These are phyloP conservation scores for Ceriops decandra DNA, from an alignment of 345 rosid genomes.

Conservation along the genomic window DNA sequence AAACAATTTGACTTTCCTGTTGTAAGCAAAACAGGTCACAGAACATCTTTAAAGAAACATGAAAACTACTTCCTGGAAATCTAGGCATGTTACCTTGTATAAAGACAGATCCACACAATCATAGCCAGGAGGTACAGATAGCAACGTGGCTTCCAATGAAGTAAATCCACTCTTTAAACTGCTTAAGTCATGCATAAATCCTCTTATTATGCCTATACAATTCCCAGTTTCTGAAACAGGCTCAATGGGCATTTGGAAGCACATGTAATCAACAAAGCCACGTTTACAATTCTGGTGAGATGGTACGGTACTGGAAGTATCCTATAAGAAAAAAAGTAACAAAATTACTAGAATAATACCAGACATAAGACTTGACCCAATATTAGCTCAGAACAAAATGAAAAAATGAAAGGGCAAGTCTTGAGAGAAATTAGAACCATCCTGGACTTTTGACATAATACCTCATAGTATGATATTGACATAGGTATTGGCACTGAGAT, in stretches of 20 bases:
- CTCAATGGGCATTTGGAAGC: constrained; percentile 61
- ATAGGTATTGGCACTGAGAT: constrained; percentile 41
- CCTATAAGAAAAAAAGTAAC: constrained; percentile 24
- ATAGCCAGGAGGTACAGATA: constrained; percentile 60
- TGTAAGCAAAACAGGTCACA: constrained; percentile 15
- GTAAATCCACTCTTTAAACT: constrained; percentile 33
- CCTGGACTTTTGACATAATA: constrained; percentile 12
- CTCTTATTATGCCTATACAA: constrained; percentile 58
- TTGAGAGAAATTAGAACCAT: neutral
- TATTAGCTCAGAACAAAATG: neutral
- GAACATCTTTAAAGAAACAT: neutral
- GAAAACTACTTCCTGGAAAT: constrained; percentile 1
- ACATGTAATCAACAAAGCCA: constrained; percentile 55
- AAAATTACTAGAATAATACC: neutral
- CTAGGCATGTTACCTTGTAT: constrained; percentile 59
- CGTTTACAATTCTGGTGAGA: constrained; percentile 29
- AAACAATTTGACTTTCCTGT: constrained; percentile 71
- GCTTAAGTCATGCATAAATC: constrained; percentile 41
- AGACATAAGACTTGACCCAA: neutral
- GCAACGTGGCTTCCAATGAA: constrained; percentile 57
- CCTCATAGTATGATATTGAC: constrained; percentile 80
- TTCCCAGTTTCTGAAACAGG: constrained; percentile 43
- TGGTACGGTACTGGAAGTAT: constrained; percentile 30
- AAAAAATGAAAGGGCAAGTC: neutral
- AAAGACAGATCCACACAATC: constrained; percentile 70